Evolutionary conservation across 495 filamentous ascomycete species (phyloP).

Genomic region (Podospora conica): DNA sequence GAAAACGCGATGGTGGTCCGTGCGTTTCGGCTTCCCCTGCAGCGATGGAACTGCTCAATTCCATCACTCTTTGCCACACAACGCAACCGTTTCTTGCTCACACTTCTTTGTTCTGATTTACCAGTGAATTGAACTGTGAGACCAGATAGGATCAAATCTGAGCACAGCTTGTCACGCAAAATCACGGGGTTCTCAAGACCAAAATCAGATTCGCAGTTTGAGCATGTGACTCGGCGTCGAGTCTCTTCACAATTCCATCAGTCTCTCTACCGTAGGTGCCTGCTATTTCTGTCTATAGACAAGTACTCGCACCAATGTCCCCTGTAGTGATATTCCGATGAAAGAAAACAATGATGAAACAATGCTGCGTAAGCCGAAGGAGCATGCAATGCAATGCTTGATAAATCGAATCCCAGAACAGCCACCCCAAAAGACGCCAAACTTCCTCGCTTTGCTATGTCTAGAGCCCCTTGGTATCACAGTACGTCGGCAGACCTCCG

Average conservation of each 20-base stretch:
- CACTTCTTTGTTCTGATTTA: background rate
- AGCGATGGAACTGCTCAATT: background rate
- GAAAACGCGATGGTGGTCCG: background rate
- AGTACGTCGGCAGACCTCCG: conserved; percentile 42
- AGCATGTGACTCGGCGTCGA: background rate
- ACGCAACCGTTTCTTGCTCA: background rate
- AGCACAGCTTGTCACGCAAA: background rate
- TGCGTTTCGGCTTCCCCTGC: background rate
- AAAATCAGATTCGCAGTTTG: background rate
- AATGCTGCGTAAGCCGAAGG: background rate
- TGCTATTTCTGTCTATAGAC: background rate
- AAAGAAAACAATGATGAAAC: background rate
- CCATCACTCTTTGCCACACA: background rate
- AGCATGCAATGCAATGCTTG: background rate
- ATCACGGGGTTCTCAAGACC: background rate
- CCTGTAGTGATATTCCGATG: background rate
- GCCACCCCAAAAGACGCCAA: background rate
- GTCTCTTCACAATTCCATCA: background rate
- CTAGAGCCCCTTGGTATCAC: conserved; percentile 31
- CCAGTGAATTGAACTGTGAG: background rate
- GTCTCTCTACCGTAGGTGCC: background rate
- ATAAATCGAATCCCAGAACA: background rate
- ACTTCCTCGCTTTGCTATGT: background rate
- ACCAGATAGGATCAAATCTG: background rate
- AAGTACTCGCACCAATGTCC: background rate